Base-by-base conservation (phyloP, 306 rosid genomes). In the Phaseolus lunatus region DNA sequence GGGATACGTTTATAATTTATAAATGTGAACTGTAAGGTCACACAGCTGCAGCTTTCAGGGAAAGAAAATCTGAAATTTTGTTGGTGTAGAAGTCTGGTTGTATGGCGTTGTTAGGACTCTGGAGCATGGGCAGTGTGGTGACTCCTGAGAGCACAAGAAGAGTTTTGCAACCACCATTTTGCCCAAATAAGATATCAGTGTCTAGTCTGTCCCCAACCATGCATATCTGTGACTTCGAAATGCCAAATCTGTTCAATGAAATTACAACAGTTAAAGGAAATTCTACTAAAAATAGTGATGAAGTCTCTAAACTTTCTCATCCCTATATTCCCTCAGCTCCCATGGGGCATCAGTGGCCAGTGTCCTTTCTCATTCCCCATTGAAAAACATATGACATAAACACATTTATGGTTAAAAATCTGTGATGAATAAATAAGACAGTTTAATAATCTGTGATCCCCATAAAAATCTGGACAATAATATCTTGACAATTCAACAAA, bases 131-230 rank as follows among this genome's bases (percentile, higher is more conserved):
- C 68, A 91, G 65, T 72, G 85, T 65, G 70, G 99, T 92, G 48
- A 95, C 97, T 24, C 99, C 97, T 45, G 97, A 95, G 57, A 92
- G 93, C 75, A 92, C 97, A 50, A 95, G 99, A 75, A 92, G 96
- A 83, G 99, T 95, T 86, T 88, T 92, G 88, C 97, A 95, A 69
- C 97, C 97, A 47, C 99, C 99, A 50, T 95, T 95, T 79, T 95
- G 99, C 66, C 99, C 99, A 74, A 95, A 95, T 81, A 95, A 86
- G 76, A 92, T 90, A 77, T 92, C 97, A 2, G 99, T 95, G 81
- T 95, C 97, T 80, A 95, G 85, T 84, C 97, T 92, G 92, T 95
- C 97, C 70, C 97, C 97, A 77, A 92, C 99, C 97, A 95, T 92
- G 73, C 99, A 95, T 78, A 95, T 95, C 67, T 95, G 94, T 66